Base-by-base conservation (phyloP, 345 rosid genomes). In the Melastoma malabathricum region DNA sequence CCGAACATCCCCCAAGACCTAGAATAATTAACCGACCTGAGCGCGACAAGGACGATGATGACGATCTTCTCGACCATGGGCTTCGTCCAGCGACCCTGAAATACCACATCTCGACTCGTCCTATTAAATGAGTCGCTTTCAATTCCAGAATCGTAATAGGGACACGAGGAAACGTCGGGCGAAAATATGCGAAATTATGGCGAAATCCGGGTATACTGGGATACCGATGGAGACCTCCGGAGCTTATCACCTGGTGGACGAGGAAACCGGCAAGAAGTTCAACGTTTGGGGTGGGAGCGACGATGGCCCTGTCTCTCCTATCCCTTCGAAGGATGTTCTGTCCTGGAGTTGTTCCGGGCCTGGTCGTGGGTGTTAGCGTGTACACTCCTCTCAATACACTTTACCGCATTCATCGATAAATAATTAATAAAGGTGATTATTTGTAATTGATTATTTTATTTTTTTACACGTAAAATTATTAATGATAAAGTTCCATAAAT, bases 1-100 rank as follows among this genome's bases (percentile, higher is more conserved):
- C 12, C 41, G 41, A 34, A 34, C 41, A 8, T 34, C 12, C 10
- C 41, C 10, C 10, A 12, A 34, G 12, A 34, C 12, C 41, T 12
- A 34, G 12, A 34, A 34, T 10, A 34, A 34, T 34, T 34, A 34
- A 9, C 10, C 41, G 41, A 34, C 86, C 92, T 75, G 69, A 92
- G 78, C 50, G 98, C 98, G 39, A 87, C 96, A 27, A 90, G 82
- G 46, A 90, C 81, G 17, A 90, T 63, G 57, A 92, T 75, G 57
- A 87, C 48, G 41, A 92, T 65, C 18, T 85, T 88, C 59, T 78
- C 84, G 13, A 84, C 75, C 44, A 70, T 73, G 15, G 95, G 88
- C 54, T 65, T 77, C 44, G 82, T 84, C 95, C 95, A 92, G 56
- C 86, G 79, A 17, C 7, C 51, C n/a, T 44, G 46, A 48, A 38